These are phyloP conservation scores for Backusella luteola DNA, from an alignment of 192 early-diverging fungal species.

Conservation along the genomic window DNA sequence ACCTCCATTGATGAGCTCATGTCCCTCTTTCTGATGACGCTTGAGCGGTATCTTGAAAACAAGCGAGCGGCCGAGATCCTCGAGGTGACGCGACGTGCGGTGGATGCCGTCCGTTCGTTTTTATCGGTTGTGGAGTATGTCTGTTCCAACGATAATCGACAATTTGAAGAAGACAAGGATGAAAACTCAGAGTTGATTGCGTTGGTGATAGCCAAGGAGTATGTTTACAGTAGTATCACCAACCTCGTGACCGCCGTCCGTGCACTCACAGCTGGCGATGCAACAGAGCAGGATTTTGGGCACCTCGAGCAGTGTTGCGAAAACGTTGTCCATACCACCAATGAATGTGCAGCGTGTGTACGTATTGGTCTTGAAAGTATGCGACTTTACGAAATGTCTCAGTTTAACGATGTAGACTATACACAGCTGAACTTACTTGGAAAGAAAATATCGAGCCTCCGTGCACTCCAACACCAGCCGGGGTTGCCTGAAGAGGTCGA, in stretches of 20 bases:
- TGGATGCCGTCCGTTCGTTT: slow-evolving; percentile 33
- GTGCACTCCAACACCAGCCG: slow-evolving; percentile 19
- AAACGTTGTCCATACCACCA: slow-evolving; percentile 19
- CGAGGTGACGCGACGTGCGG: slow-evolving; percentile 34
- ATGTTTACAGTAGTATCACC: slow-evolving; percentile 36
- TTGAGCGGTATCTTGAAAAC: slow-evolving; percentile 8
- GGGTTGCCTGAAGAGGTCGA: background rate
- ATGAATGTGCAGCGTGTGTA: slow-evolving; percentile 20
- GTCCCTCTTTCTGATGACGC: background rate
- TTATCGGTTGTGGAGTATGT: slow-evolving; percentile 35
- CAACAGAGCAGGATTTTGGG: background rate
- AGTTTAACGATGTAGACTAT: background rate
- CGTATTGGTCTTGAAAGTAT: slow-evolving; percentile 6
- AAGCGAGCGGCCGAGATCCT: slow-evolving; percentile 24
- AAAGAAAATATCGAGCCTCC: slow-evolving; percentile 31
- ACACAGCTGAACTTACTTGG: slow-evolving; percentile 29
- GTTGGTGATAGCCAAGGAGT: slow-evolving; percentile 35
- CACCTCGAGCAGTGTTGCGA: slow-evolving; percentile 18
- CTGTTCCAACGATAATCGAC: slow-evolving; percentile 26
- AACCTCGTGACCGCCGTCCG: slow-evolving; percentile 37
- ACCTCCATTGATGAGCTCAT: slow-evolving; percentile 11
- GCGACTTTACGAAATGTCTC: background rate
- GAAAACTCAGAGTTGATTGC: slow-evolving; percentile 33
- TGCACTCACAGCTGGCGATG: slow-evolving; percentile 8
- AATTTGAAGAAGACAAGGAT: slow-evolving; percentile 16